Evolutionary conservation across 305 asterid species (phyloP), one percentile per base, ranked within the genome.

Genomic region (Fraxinus sp.): DNA sequence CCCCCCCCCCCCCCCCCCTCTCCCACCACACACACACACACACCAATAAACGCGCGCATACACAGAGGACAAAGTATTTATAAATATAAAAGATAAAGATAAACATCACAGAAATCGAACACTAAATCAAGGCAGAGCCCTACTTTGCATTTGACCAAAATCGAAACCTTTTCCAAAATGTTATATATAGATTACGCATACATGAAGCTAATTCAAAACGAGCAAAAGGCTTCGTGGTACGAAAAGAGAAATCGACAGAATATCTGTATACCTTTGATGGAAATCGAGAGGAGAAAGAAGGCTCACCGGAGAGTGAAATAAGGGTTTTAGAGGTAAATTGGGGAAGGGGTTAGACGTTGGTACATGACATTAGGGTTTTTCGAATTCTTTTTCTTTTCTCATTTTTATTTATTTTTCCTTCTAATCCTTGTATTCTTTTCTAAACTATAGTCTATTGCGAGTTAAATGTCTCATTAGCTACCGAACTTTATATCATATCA

Each of bases 321-420:
- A 64, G 86, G 88, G 88, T 81, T 87, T 87, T 78, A 83, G 83
- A 46, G 79, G 7, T 64, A 68, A 43, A 88, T 86, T 89, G 90
- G 84, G n/a, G 86, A 85, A 85, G 90, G 81, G 89, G 85, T 83
- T 77, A 81, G 79, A 28, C 52, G n/a, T 74, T 0, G 33, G 73
- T 64, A 2, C 5, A 75, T 84, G 83, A 73, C 43, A 75, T 86
- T 83, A 82, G 86, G 89, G 87, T 80, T 85, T 88, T 64, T 0
- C 7, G 16, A 10, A 16, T 22, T 9, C 20, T 9, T 64, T 64
- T 26, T 26, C 16, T 22, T 64, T 64, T 26, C 7, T 64, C 52
- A 10, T 41, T 41, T 41, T 41, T 9, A 41, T 41, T 41, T 41
- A 39, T 41, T 41, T 41, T 41, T 41, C 14, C 49, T 1, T 41